phyloP scores from a whole-genome alignment of 164 flowering plant genomes.

The Stephania yunnanensis region DNA sequence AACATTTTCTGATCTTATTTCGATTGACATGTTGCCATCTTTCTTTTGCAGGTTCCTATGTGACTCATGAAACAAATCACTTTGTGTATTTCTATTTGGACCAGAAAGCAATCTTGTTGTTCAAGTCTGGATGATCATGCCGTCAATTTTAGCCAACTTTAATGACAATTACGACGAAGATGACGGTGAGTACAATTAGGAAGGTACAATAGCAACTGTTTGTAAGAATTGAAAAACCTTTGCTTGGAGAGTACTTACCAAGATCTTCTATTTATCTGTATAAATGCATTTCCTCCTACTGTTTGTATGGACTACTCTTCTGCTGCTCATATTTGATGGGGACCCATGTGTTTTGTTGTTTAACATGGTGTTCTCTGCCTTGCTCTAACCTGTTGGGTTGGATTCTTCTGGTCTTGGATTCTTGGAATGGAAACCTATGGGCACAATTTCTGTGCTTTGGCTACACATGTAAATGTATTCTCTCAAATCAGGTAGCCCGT shows the following conservation, averaged over 20 bases:
- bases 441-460: no score
- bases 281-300: no score
- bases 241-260: constrained; percentile 17
- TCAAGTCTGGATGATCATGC: constrained; percentile 76
- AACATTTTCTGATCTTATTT: background rate
- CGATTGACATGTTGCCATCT: background rate
- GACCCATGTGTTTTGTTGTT: no score
- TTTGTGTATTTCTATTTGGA: constrained; percentile 81
- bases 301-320: no score
- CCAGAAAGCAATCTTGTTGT: constrained; percentile 74
- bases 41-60: constrained; percentile 60
- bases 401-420: no score
- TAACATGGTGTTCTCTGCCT: no score
- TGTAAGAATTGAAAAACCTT: constrained; percentile 24
- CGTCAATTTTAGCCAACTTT: background rate
- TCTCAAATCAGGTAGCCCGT: no score
- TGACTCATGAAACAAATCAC: constrained; percentile 86
- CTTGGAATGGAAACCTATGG: no score
- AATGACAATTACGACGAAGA: background rate
- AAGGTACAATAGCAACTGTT: constrained; percentile 15
- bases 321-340: no score
- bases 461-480: no score
- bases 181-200: constrained; percentile 11
- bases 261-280: no score
- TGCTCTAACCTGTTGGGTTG: no score